Percentiles rank a stretch among this genome's conserved stretches.
Evolutionary conservation across 2,329 filamentous ascomycete genomes (phyloP).

Genomic region (Myriosclerotinia scirpicola): DNA sequence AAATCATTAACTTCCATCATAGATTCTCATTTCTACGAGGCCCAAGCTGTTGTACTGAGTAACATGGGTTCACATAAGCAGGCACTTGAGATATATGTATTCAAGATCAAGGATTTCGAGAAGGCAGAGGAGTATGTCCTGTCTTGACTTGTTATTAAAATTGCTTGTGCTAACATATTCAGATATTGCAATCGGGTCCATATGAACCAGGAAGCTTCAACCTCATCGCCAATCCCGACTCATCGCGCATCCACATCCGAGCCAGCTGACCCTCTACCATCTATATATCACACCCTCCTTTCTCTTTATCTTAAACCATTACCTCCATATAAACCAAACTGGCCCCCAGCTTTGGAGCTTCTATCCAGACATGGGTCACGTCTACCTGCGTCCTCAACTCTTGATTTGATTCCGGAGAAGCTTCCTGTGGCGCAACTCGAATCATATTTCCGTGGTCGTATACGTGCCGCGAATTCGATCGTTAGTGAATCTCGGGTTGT

Average conservation of each 20-base stretch:
- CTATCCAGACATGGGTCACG: constrained; percentile 92
- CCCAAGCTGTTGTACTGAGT: constrained; percentile 84
- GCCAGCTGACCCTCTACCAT: constrained; percentile 58
- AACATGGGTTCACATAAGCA: constrained; percentile 96
- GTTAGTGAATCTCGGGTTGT: constrained; percentile 80
- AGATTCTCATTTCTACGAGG: constrained; percentile 87
- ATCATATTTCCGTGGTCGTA: constrained; percentile 88
- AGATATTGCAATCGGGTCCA: constrained; percentile 90
- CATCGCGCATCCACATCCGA: constrained; percentile 46
- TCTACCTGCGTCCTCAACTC: constrained; percentile 80
- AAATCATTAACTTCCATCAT: constrained; percentile 25
- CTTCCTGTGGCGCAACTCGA: constrained; percentile 79
- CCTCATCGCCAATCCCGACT: constrained; percentile 41
- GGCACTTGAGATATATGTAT: constrained; percentile 96
- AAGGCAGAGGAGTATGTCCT: constrained; percentile 86
- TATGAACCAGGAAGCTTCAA: constrained; percentile 53
- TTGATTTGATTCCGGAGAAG: constrained; percentile 79
- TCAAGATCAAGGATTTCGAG: constrained; percentile 79
- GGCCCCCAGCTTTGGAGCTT: constrained; percentile 77
- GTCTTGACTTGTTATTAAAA: not conserved
- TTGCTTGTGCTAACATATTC: constrained; percentile 29
- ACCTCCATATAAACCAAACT: constrained; percentile 67
- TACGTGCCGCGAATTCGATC: constrained; percentile 79
- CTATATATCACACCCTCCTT: constrained; percentile 89
- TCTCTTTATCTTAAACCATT: constrained; percentile 86